phyloP scores from a whole-genome alignment of 768 basidiomycete genomes.

The Hebeloma cylindrosporum region DNA sequence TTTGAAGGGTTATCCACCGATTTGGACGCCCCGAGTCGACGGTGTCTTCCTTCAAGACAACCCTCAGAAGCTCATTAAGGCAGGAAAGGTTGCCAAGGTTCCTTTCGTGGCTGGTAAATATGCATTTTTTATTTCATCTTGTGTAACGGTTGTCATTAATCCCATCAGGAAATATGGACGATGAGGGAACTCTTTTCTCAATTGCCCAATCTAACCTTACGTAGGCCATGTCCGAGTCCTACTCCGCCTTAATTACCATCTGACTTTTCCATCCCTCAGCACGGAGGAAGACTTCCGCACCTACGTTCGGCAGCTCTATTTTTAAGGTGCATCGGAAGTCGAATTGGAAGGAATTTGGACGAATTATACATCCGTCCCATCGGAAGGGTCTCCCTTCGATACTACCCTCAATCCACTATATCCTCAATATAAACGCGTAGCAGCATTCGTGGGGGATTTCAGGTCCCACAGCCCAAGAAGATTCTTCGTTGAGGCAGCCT shows the following conservation, averaged over 20 bases:
- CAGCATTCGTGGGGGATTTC: constrained; percentile 50
- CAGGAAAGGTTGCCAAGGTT: constrained; percentile 47
- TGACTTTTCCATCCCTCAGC: not conserved
- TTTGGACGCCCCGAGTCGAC: constrained; percentile 51
- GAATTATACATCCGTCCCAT: constrained; percentile 38
- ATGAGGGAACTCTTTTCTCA: constrained; percentile 56
- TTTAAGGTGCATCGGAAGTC: constrained; percentile 21
- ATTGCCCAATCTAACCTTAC: constrained; percentile 18
- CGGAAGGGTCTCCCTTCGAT: constrained; percentile 50
- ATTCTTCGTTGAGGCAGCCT: constrained; percentile 42
- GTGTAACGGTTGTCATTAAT: too few relatives aligned
- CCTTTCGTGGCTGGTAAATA: constrained; percentile 44
- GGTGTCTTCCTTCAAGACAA: constrained; percentile 46
- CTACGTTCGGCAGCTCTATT: constrained; percentile 10
- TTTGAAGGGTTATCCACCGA: constrained; percentile 37
- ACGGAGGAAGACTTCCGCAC: constrained; percentile 6
- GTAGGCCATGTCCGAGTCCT: not conserved
- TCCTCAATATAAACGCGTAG: constrained; percentile 51
- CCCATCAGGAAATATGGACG: constrained; percentile 46
- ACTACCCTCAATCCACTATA: constrained; percentile 44
- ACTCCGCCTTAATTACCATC: not conserved
- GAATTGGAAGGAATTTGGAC: constrained; percentile 19
- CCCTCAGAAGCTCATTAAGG: constrained; percentile 40
- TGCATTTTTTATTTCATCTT: not conserved
- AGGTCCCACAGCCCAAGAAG: constrained; percentile 53